Base-by-base conservation (phyloP, 768 basidiomycete genomes). In the Gautieria morchelliformis region DNA sequence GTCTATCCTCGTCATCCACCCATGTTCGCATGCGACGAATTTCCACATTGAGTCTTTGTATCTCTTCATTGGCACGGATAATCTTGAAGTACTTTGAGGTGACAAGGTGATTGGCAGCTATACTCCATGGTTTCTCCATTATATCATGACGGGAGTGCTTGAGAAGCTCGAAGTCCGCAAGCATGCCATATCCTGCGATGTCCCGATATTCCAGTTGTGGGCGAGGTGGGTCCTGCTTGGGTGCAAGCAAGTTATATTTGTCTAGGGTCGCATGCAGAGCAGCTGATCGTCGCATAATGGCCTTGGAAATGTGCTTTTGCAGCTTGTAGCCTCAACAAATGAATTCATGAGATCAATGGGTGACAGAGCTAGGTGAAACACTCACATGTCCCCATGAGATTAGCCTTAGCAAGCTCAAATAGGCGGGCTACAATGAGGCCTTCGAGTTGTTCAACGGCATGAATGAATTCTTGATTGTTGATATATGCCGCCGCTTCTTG, bases 261-360 rank as follows among this genome's bases (percentile, higher is more conserved):
- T 46, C 50, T 9, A 58, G 50, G 11, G 57, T 49, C 4, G 50
- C 52, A 27, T 40, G 39, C n/a, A 58, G 30, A 30, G 50, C 50
- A 30, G 64, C 57, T 1, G 68, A 67, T 5, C 68, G 61, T 8
- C 50, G 52, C 49, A 67, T 63, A 1, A 74, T 58, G 2, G 68
- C 68, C 57, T 73, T 70, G 0, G 66, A 67, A 19, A 75, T 72
- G 52, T 70, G 63, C 11, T 65, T 62, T 1, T 66, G 64, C 57
- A 71, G 59, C 42, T 68, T 69, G 56, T 74, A 74, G 0, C 69
- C 74, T 74, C 45, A 32, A 15, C 17, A 48, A 47, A 52, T 41
- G n/a, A 5, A 27, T 22, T 27, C 27, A n/a, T n/a, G n/a, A n/a
- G n/a, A n/a, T n/a, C n/a, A n/a, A n/a, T n/a, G n/a, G n/a, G n/a